Evolutionary conservation across 768 basidiomycete genomes (phyloP), one percentile per base, ranked within the genome.

Genomic region (Termitomyces sp.): DNA sequence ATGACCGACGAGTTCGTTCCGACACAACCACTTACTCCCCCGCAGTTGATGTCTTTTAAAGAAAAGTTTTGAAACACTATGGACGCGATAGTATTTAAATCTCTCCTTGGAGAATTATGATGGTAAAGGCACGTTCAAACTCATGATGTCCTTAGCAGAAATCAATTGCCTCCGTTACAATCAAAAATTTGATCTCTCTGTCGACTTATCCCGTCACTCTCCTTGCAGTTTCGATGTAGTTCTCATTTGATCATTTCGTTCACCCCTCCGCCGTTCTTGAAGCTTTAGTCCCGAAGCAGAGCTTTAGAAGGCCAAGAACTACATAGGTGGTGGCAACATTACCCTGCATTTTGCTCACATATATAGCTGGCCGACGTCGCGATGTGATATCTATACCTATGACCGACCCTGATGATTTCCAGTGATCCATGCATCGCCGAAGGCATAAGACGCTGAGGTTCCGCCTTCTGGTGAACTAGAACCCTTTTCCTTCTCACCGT

Each of bases 361-460:
- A 29, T 7, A 23, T 48, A 14, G 29, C 31, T 7, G 9, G n/a
- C 16, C 10, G 19, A 47, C 11, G 45, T 47, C 29, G 29, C 45
- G 29, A 45, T 45, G 44, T 29, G 27, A 45, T 11, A 29, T 17
- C 16, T 37, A 5, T 16, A 4, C 10, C 35, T 11, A 6, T 23
- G 5, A 16, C 6, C 11, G 23, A 17, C 21, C 21, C n/a, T 34
- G 50, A 51, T 52, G 50, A 23, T 37, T n/a, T n/a, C 21, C 11
- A 52, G 25, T 40, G 37, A 52, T 52, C 38, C 38, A 34, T 35
- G 29, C 31, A 55, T 44, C 38, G 8, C 47, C 58, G 49, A 47
- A 27, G 8, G 21, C 53, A 60, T 53, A 60, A 56, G 31, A 41
- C 10, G 31, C 12, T 34, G 48, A 37, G 23, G 48, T 23, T 49